These are phyloP conservation scores for Leersia perrieri DNA, from an alignment of 176 grass and related monocot species.

Conservation along the genomic window DNA sequence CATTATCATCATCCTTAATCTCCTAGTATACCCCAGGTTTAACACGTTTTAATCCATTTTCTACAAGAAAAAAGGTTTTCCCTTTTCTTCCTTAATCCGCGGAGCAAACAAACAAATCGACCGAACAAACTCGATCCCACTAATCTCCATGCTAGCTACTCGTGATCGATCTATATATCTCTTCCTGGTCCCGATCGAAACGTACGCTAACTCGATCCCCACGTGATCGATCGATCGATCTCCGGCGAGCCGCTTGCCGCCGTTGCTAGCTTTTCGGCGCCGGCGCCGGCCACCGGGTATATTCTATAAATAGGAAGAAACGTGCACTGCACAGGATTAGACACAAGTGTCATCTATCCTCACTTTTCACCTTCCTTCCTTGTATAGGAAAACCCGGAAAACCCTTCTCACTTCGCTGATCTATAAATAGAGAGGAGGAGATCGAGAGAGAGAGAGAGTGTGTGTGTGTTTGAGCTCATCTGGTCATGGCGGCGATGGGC, in stretches of 20 bases:
- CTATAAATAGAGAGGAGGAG: not conserved
- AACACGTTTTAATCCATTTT: too few relatives aligned
- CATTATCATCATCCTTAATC: too few relatives aligned
- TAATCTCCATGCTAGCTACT: too few relatives aligned
- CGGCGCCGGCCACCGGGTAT: not conserved
- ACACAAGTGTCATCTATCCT: not conserved
- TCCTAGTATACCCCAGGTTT: too few relatives aligned
- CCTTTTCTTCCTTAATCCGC: not conserved
- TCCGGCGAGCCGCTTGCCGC: too few relatives aligned
- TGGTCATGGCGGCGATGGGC: not conserved
- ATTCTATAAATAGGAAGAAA: not conserved
- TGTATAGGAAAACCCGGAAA: not conserved
- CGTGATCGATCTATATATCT: too few relatives aligned
- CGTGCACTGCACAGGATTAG: too few relatives aligned
- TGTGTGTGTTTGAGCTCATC: too few relatives aligned
- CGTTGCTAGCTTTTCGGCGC: not conserved
- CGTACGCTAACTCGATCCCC: too few relatives aligned
- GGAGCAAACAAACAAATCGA: not conserved
- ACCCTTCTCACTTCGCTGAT: not conserved
- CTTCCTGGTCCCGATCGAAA: not conserved
- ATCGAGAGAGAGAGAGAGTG: not conserved
- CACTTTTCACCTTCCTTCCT: not conserved
- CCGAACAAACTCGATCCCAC: not conserved
- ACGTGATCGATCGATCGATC: not conserved
- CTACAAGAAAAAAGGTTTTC: too few relatives aligned